Evolutionary conservation across 257 asterid species (phyloP).

Genomic region (Cinchona pubescens): DNA sequence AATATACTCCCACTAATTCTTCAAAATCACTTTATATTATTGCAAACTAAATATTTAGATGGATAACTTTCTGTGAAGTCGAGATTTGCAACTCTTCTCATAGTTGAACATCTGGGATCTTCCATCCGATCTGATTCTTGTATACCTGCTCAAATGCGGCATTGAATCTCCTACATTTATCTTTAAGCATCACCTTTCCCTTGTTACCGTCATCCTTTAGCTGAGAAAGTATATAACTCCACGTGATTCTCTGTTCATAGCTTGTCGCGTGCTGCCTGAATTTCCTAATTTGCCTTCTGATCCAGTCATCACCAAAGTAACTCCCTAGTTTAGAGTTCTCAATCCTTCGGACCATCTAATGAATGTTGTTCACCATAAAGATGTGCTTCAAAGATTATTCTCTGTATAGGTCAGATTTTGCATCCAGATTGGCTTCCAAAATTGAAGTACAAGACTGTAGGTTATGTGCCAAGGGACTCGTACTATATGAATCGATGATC

Average conservation of each 20-base stretch:
- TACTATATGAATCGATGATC: constrained; percentile 10
- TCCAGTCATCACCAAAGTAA: constrained; percentile 67
- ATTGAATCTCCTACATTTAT: constrained; percentile 42
- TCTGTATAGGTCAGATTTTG: constrained; percentile 38
- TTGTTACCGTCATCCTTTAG: constrained; percentile 42
- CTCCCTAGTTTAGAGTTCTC: constrained; percentile 37
- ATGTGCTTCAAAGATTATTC: constrained; percentile 48
- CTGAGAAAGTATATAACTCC: constrained; percentile 40
- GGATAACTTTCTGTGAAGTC: constrained; percentile 40
- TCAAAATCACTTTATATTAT: too few species aligned
- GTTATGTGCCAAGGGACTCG: constrained; percentile 36
- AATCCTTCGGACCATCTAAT: constrained; percentile 64
- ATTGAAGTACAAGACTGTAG: constrained; percentile 41
- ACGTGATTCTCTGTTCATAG: constrained; percentile 52
- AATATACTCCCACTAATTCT: too few species aligned
- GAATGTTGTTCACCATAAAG: constrained; percentile 73
- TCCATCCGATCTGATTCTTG: constrained; percentile 66
- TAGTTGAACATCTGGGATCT: constrained; percentile 51
- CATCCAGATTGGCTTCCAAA: constrained; percentile 51
- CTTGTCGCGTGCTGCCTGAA: constrained; percentile 46
- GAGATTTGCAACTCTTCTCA: constrained; percentile 50
- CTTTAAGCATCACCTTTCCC: constrained; percentile 55
- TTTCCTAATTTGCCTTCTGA: constrained; percentile 32
- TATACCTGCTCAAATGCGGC: constrained; percentile 59
- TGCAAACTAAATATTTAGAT: too few species aligned